phyloP scores from a whole-genome alignment of 129 eudicot genomes.

The Chrysanthemum makinoi region DNA sequence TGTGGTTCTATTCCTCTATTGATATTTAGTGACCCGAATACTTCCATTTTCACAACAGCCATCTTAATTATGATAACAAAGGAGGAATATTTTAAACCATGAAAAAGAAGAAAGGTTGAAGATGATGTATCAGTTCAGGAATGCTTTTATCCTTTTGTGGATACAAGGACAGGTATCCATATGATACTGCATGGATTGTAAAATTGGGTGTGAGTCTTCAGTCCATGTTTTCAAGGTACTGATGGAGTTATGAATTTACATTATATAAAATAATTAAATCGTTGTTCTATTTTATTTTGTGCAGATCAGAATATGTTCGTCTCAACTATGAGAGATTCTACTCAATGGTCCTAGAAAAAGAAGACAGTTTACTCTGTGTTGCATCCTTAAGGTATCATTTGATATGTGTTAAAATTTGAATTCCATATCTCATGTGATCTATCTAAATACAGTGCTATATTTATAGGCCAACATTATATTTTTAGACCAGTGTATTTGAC shows the following conservation, averaged over 20 bases:
- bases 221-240: not conserved
- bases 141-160: conserved; percentile 95
- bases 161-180: conserved; percentile 88
- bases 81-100: no score
- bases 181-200: conserved; percentile 90
- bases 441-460: not conserved
- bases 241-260: not conserved
- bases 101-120: no score
- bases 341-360: conserved; percentile 80
- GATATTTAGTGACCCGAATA: no score
- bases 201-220: conserved; percentile 76
- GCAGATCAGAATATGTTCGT: conserved; percentile 83
- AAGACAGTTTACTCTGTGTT: conserved; percentile 64
- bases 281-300: conserved; percentile 11
- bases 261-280: not conserved
- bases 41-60: no score
- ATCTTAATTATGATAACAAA: no score
- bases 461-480: not conserved
- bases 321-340: conserved; percentile 78
- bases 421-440: conserved; percentile 3
- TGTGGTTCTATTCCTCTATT: no score
- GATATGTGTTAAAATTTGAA: not conserved
- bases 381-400: conserved; percentile 80
- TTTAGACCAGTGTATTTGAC: not conserved
- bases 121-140: no score